Conservation (phyloP, 1,284 basidiomycete genomes). For the Trametes sp. region DNA sequence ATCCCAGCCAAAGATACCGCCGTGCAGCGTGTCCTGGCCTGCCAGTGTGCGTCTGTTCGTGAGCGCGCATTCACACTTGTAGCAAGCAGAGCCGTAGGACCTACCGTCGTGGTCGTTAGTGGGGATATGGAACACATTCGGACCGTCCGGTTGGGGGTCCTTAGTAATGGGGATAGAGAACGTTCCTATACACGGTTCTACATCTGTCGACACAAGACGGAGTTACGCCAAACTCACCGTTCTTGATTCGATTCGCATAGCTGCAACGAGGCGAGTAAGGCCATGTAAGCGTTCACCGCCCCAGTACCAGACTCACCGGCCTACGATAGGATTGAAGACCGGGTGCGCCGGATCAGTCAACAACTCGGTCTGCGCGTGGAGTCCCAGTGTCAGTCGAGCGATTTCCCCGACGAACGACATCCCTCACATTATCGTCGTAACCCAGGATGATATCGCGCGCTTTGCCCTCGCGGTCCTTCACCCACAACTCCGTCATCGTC, state of each 20-base stretch:
- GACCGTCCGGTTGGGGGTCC: slow-evolving; percentile 51
- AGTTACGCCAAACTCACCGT: too few species aligned
- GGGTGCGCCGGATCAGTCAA: slow-evolving; percentile 56
- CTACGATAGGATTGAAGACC: slow-evolving; percentile 58
- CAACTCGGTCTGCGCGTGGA: slow-evolving; percentile 44
- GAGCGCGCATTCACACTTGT: too few species aligned
- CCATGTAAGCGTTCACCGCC: neutral
- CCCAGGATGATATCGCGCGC: slow-evolving; percentile 58
- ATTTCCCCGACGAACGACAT: too few species aligned
- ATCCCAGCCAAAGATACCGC: slow-evolving; percentile 62
- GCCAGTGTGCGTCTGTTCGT: too few species aligned
- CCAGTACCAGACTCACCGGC: slow-evolving; percentile 44
- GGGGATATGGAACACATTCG: slow-evolving; percentile 58
- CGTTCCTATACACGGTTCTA: slow-evolving; percentile 47
- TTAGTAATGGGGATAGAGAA: slow-evolving; percentile 64
- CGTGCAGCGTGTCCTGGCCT: slow-evolving; percentile 57
- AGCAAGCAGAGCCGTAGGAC: neutral
- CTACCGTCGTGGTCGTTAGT: slow-evolving; percentile 56
- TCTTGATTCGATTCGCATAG: slow-evolving; percentile 61
- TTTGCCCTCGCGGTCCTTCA: slow-evolving; percentile 55
- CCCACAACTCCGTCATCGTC: slow-evolving; percentile 60
- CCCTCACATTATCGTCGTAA: slow-evolving; percentile 60
- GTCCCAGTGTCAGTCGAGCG: too few species aligned
- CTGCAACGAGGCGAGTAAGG: slow-evolving; percentile 25
- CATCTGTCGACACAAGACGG: too few species aligned